Base-by-base conservation (phyloP, 1,284 basidiomycete species). In the Ganoderma sinense region DNA sequence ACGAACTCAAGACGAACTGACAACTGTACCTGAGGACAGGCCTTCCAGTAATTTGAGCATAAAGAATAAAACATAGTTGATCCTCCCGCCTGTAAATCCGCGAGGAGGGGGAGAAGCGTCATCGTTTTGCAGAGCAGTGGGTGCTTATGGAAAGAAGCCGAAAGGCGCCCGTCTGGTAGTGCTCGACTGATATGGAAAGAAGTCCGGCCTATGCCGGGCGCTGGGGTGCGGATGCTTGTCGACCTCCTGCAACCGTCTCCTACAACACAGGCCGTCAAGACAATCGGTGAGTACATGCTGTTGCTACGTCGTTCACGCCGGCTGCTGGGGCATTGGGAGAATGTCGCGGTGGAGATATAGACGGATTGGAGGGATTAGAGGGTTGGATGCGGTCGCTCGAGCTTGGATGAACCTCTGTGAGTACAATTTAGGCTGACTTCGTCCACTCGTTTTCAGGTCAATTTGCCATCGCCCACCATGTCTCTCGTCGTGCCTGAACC, bases 401-500 rank as follows among this genome's bases (percentile, higher is more conserved):
- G 11, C 65, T n/a, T 59, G 69, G 73, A 74, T 74, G 73, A 62
- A 71, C 43, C 65, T 69, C 64, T 64, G 73, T 74, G 65, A 72
- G 71, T 72, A 53, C 66, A 66, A n/a, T 67, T 67, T 67, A 64
- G 55, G 61, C 69, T 72, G 73, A 72, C 71, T 16, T 23, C 36
- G 41, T 53, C 13, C 39, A 20, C 48, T 40, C 51, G 13, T 60
- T 36, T 43, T n/a, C 55, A 74, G 73, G 73, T 74, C 67, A 64
- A 41, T 61, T 62, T 67, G 56, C 73, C 69, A 64, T 65, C 71
- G 70, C 63, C 70, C 78, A 82, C 59, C 81, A 96, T 96, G 96
- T 97, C 96, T 84, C 93, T 97, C 85, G 95, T 97, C 80, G 90
- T 96, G 70, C 96, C 95, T 70, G 96, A 97, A 85, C 82, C 94